Base-by-base conservation (phyloP, 306 rosid species). In the Sesbania bispinosa region DNA sequence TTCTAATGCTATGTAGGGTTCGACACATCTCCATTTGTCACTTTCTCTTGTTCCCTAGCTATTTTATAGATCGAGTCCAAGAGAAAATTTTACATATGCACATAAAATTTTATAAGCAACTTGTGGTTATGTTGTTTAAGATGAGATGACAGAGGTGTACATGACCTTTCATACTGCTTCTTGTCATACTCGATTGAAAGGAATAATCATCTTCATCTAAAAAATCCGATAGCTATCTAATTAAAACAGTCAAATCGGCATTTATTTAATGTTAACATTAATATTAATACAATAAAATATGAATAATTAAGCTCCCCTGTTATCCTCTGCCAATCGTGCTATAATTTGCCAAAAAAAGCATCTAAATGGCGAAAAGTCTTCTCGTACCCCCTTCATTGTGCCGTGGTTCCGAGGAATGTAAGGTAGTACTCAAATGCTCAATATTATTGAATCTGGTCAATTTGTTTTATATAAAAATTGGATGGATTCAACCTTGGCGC, bases 261-360 rank as follows among this genome's bases (percentile, higher is more conserved):
- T n/a, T n/a, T n/a, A n/a, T n/a, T n/a, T n/a, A n/a, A n/a, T n/a
- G n/a, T n/a, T n/a, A n/a, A n/a, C n/a, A n/a, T n/a, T n/a, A n/a
- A n/a, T n/a, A n/a, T n/a, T n/a, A 26, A 29, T 14, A 8, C 11
- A 7, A 36, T 36, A 32, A 61, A 47, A 46, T 38, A 29, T 47
- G 50, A 69, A 47, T 77, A 79, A n/a, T n/a, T n/a, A n/a, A 60
- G 79, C 81, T 71, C 7, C 30, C 71, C 78, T 75, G 86, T 69
- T 78, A 53, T 64, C 80, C 54, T 77, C 53, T 77, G 52, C 30
- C 26, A 54, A 55, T 77, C 77, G 74, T 77, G 82, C 35, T 64
- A 69, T 48, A 39, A 78, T 61, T 62, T 39, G 6, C 5, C 3
- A 6, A 6, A 61, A 35, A 27, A 58, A 32, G 20, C 48, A 48